Percentiles rank a stretch among this genome's conserved stretches.
Conservation (phyloP, 2,329 filamentous ascomycete genomes). For the Monilinia laxa region DNA sequence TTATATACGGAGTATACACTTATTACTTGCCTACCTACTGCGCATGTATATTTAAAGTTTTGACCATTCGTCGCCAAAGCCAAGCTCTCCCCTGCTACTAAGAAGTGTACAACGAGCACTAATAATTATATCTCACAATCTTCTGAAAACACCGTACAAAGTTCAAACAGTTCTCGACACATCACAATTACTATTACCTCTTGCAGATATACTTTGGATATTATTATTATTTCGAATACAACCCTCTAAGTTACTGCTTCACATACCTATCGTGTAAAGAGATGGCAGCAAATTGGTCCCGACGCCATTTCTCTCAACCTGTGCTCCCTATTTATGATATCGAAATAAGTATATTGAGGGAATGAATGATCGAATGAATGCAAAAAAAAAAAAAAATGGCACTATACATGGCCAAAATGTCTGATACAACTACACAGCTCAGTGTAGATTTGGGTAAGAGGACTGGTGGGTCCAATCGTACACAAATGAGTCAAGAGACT, state of each 20-base stretch:
- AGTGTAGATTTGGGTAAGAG: constrained; percentile 21
- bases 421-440: constrained; percentile 21
- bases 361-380: too few species aligned
- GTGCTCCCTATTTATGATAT: constrained; percentile 17
- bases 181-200: too few species aligned
- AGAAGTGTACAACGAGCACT: too few species aligned
- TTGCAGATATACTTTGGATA: not conserved
- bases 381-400: not conserved
- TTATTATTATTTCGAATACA: constrained; percentile 5
- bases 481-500: constrained; percentile 24
- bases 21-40: too few species aligned
- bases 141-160: too few species aligned
- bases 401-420: constrained; percentile 21
- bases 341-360: constrained; percentile 1
- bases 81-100: too few species aligned
- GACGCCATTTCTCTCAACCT: constrained; percentile 2
- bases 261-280: not conserved
- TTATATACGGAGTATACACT: too few species aligned
- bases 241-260: not conserved
- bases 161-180: too few species aligned
- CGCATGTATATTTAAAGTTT: too few species aligned
- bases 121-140: too few species aligned
- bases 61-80: too few species aligned
- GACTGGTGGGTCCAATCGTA: not conserved
- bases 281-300: too few species aligned